Percentiles rank a stretch among this genome's conserved stretches.
Evolutionary conservation across 2,329 filamentous ascomycete species (phyloP).

Genomic region (Penicillium sp.): DNA sequence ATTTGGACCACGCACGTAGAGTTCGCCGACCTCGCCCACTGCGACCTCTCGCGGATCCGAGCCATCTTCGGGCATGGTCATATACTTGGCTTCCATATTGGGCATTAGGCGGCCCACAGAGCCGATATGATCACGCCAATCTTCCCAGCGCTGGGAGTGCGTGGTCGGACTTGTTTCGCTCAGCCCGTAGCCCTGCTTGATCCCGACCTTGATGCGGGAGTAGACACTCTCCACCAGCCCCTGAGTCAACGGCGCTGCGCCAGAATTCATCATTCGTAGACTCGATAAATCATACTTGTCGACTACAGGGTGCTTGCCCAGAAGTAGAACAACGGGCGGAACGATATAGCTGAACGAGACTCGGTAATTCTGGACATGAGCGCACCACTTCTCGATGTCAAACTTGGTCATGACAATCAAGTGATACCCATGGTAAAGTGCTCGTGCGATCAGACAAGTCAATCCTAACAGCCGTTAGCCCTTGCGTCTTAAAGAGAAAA

Average conservation of each 20-base stretch:
- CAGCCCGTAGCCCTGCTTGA: slow-evolving; percentile 91
- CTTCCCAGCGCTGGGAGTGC: slow-evolving; percentile 65
- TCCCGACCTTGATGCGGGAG: slow-evolving; percentile 64
- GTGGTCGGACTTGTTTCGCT: slow-evolving; percentile 80
- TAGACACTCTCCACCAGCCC: slow-evolving; percentile 75
- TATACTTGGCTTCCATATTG: slow-evolving; percentile 75
- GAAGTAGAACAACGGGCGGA: slow-evolving; percentile 72
- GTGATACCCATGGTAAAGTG: slow-evolving; percentile 59
- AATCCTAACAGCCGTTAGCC: slow-evolving; percentile 48
- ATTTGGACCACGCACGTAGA: slow-evolving; percentile 61
- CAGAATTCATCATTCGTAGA: slow-evolving; percentile 78
- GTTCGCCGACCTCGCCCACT: slow-evolving; percentile 60
- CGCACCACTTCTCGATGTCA: slow-evolving; percentile 72
- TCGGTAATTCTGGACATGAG: slow-evolving; percentile 65
- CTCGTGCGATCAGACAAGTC: slow-evolving; percentile 64
- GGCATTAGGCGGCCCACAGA: slow-evolving; percentile 71
- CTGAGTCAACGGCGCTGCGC: slow-evolving; percentile 74
- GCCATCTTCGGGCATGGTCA: slow-evolving; percentile 53
- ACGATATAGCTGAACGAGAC: slow-evolving; percentile 78
- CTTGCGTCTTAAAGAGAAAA: not conserved
- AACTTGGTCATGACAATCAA: slow-evolving; percentile 72
- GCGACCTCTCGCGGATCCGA: slow-evolving; percentile 51
- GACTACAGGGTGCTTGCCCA: slow-evolving; percentile 73
- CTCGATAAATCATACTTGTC: slow-evolving; percentile 73
- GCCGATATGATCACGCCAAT: slow-evolving; percentile 71